Evolutionary conservation across 208 protist species (phyloP).

Genomic region (Herpetomonas samuelpessoai): DNA sequence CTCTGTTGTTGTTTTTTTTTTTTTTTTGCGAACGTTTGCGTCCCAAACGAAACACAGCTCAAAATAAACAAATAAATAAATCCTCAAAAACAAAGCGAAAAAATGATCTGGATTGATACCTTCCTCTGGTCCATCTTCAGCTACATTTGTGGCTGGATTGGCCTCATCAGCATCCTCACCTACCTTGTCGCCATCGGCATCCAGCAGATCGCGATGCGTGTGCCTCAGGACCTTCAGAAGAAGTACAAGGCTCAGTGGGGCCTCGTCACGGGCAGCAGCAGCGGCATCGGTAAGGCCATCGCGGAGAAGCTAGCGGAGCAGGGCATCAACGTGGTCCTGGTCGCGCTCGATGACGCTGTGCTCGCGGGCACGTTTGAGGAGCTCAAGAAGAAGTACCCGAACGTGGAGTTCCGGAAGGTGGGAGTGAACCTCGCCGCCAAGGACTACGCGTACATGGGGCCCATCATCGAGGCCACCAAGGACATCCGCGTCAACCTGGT

Average conservation of each 20-base stretch:
- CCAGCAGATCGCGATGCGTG: slow-evolving; percentile 55
- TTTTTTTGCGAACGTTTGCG: neutral
- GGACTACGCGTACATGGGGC: slow-evolving; percentile 64
- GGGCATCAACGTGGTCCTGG: slow-evolving; percentile 90
- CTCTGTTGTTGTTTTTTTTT: too few species aligned
- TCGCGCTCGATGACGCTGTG: slow-evolving; percentile 87
- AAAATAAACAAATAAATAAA: slow-evolving; percentile 16
- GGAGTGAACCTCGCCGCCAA: slow-evolving; percentile 84
- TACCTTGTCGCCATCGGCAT: slow-evolving; percentile 46
- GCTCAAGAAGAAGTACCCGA: slow-evolving; percentile 68
- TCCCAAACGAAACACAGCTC: neutral
- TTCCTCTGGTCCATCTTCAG: slow-evolving; percentile 53
- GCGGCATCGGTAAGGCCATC: slow-evolving; percentile 95
- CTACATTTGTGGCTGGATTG: slow-evolving; percentile 64
- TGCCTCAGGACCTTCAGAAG: slow-evolving; percentile 75
- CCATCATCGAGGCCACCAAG: slow-evolving; percentile 64
- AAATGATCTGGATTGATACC: slow-evolving; percentile 69
- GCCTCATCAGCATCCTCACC: slow-evolving; percentile 73
- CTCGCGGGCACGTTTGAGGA: slow-evolving; percentile 72
- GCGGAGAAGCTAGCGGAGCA: slow-evolving; percentile 91
- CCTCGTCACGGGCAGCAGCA: slow-evolving; percentile 93
- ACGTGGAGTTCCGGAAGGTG: slow-evolving; percentile 83
- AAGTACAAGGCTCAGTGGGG: slow-evolving; percentile 83
- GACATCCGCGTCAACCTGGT: slow-evolving; percentile 71
- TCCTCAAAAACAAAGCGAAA: too few species aligned